Evolutionary conservation across 208 protist genomes (phyloP), one percentile per base, ranked within the genome.

Genomic region (Trypanosomatidae sp.): DNA sequence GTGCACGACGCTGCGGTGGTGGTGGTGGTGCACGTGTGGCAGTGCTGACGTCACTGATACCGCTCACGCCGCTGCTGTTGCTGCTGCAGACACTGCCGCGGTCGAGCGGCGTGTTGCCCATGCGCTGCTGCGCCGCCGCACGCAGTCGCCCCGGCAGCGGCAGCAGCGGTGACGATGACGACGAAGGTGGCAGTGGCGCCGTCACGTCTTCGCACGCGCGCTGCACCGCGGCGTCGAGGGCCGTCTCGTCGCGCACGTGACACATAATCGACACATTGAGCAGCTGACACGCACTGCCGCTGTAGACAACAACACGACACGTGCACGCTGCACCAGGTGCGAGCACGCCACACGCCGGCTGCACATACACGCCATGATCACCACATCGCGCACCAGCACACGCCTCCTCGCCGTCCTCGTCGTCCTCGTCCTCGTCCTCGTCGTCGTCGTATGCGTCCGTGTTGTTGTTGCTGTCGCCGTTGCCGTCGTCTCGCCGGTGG

Each of bases 251-350:
- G 15, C 45, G 48, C 24, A 88, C 44, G 28, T 51, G 24, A 44
- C 86, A 94, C 32, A 65, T 56, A 18, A 85, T 45, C 22, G 77
- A 47, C 23, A 67, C 60, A 48, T 85, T 62, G 3, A 94, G 43
- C 23, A 89, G 40, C 50, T 94, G 86, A 26, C 70, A 83, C 13
- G 77, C 69, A 37, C 74, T 85, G 24, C 86, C 86, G 20, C 61
- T 78, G 47, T 91, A 76, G 37, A 94, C 53, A 26, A 58, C 48
- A 21, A 94, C 15, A 28, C 46, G 48, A 39, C 81, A 83, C 5
- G 48, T 56, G 8, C 69, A 56, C 7, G 47, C 20, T 25, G 55
- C 43, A 2, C 80, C 80, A 4, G 86, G 79, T 37, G 43, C 37
- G 6, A 94, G 22, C 11, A 68, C 37, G 10, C 86, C 86, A 15